Base-by-base conservation (phyloP, 2,329 filamentous ascomycete genomes). In the Aureobasidium uvarum region DNA sequence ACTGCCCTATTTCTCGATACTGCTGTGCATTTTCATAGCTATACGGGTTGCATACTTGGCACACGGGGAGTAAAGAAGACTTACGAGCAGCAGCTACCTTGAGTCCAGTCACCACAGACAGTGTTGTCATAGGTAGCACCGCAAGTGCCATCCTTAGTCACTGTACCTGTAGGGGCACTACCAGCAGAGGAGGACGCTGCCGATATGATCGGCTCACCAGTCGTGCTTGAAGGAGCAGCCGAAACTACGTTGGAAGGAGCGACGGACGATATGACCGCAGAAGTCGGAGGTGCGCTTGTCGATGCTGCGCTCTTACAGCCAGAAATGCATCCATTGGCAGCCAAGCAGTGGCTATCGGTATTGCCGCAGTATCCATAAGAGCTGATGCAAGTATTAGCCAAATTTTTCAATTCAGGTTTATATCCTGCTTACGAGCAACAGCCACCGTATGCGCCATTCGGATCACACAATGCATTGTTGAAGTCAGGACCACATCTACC, bases 81-180 rank as follows among this genome's bases (percentile, higher is more conserved):
- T 46, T 46, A 60, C 56, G 43, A 62, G 45, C 45, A 39, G 33
- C 84, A 86, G 65, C 80, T 76, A 50, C 84, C 84, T 39, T 78
- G 77, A 33, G 73, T 70, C 82, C 82, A 86, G 65, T 81, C 71
- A 23, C 82, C 82, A 70, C 84, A 86, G 48, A 84, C 72, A 3
- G 77, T 81, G 65, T 78, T 77, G 16, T 75, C 77, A 68, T 84
- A 82, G 10, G 70, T 76, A 20, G 78, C 76, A 67, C 84, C 84
- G 69, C 84, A 86, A 65, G 77, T 79, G 41, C 84, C 84, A 72
- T 86, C 81, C 2, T 76, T 82, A 16, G 83, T 85, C 14, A 71
- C 71, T 16, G 69, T 64, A 31, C 73, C 76, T 46, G 71, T 75
- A 1, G 73, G 55, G 51, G 67, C 63, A 23, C 63, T 65, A 11